Percentiles rank a stretch among this genome's conserved stretches.
phyloP scores from a whole-genome alignment of 768 basidiomycete species.

The Pleurotus tuoliensis region DNA sequence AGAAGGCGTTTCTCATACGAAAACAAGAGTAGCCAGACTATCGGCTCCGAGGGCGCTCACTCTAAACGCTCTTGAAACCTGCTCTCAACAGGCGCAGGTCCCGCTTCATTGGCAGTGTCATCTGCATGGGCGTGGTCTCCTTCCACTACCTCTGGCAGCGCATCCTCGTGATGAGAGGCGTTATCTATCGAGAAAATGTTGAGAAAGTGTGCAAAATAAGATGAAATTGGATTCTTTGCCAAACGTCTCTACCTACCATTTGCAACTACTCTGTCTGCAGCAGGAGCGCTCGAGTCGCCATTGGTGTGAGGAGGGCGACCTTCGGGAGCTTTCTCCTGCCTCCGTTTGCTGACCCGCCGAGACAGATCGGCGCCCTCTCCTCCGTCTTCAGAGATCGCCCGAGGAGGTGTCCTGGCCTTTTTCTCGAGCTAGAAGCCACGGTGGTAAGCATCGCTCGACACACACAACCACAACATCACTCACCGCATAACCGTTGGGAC shows the following conservation, averaged over 20 bases:
- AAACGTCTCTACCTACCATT: not conserved
- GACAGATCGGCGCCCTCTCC: slow-evolving; percentile 29
- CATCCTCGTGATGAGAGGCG: too few species aligned
- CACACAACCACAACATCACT: slow-evolving; percentile 24
- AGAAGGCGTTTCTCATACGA: too few species aligned
- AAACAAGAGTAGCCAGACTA: too few species aligned
- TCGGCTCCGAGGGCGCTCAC: too few species aligned
- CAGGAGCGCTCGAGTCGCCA: not conserved
- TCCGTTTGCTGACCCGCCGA: slow-evolving; percentile 52
- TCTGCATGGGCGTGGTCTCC: not conserved
- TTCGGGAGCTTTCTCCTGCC: slow-evolving; percentile 73
- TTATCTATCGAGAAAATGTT: too few species aligned
- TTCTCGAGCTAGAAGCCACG: slow-evolving; percentile 29
- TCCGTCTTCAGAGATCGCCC: slow-evolving; percentile 13
- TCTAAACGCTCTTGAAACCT: slow-evolving; percentile 2
- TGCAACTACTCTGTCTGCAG: not conserved
- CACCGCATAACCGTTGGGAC: slow-evolving; percentile 60
- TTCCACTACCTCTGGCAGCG: not conserved
- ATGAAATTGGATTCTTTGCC: too few species aligned
- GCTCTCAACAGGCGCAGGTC: slow-evolving; percentile 1
- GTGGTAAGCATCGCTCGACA: not conserved
- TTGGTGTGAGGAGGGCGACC: slow-evolving; percentile 35
- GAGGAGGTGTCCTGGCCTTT: slow-evolving; percentile 20
- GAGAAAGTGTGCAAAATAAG: too few species aligned
- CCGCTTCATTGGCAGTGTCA: not conserved